Evolutionary conservation across 2,329 filamentous ascomycete genomes (phyloP).

Genomic region (Aspergillus unguis): DNA sequence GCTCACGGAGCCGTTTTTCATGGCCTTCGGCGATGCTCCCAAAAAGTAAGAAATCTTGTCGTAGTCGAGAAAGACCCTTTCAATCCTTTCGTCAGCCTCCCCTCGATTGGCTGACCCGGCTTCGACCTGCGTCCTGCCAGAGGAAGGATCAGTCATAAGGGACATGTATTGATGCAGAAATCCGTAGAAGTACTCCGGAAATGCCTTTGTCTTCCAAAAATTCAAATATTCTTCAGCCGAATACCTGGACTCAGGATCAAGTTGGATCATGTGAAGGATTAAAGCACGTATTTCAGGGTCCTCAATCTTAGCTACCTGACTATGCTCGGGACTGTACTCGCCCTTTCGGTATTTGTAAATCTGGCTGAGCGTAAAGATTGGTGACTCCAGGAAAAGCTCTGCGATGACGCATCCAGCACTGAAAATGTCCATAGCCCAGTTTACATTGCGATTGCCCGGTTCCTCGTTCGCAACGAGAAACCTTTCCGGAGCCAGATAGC

Average conservation of each 20-base stretch:
- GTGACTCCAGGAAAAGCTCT: conserved; percentile 88
- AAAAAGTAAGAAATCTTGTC: conserved; percentile 97
- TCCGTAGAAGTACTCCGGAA: conserved; percentile 94
- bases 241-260: conserved; percentile 87
- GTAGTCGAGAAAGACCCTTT: conserved; percentile 89
- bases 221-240: conserved; percentile 91
- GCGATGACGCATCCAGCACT: conserved; percentile 96
- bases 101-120: conserved; percentile 69
- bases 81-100: conserved; percentile 90
- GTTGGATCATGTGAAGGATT: conserved; percentile 92
- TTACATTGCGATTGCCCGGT: conserved; percentile 61
- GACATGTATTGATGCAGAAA: conserved; percentile 98
- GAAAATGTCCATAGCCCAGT: conserved; percentile 98
- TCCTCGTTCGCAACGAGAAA: conserved; percentile 72
- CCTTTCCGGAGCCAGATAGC: conserved; percentile 90
- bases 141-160: conserved; percentile 84
- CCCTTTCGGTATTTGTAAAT: conserved; percentile 90
- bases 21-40: conserved; percentile 62
- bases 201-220: conserved; percentile 87
- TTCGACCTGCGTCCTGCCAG: conserved; percentile 69
- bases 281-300: conserved; percentile 84
- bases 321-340: conserved; percentile 83
- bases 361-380: conserved; percentile 96
- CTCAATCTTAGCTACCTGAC: conserved; percentile 79
- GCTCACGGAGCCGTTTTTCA: conserved; percentile 30